Evolutionary conservation across 2,329 filamentous ascomycete species (phyloP).

Genomic region (Colletotrichum kahawae): DNA sequence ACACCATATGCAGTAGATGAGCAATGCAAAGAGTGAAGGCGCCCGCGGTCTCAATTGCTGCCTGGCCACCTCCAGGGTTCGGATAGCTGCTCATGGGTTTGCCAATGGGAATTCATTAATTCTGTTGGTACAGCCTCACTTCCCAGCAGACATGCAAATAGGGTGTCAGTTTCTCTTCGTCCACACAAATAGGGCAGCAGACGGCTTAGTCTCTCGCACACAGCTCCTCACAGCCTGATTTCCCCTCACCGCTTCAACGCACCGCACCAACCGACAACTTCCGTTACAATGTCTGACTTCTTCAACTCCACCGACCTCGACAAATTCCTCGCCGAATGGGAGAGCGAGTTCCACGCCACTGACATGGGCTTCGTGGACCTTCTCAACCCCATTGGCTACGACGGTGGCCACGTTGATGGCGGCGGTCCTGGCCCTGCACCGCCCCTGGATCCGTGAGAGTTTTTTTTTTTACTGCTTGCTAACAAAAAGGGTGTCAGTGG

Average conservation of each 20-base stretch:
- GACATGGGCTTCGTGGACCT: constrained; percentile 14
- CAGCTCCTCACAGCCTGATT: neutral
- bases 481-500: constrained; percentile 34
- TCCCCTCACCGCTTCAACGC: constrained; percentile 25
- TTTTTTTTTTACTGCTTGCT: constrained; percentile 35
- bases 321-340: constrained; percentile 13
- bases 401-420: neutral
- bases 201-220: neutral
- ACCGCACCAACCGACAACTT: neutral
- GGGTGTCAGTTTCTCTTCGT: neutral
- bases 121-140: neutral
- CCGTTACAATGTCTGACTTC: constrained; percentile 30
- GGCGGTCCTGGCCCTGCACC: constrained; percentile 19
- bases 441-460: constrained; percentile 27
- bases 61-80: neutral
- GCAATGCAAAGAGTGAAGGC: neutral
- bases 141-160: neutral
- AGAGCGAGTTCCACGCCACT: neutral
- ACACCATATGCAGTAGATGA: neutral
- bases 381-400: constrained; percentile 20
- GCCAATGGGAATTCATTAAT: neutral
- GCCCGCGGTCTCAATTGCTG: neutral
- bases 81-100: neutral
- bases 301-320: constrained; percentile 3
- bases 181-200: constrained; percentile 18